A percentile compares a stretch with the other conserved stretches of the same genome.
These are phyloP conservation scores for Pezicula neosporulosa DNA, from an alignment of 2,329 filamentous ascomycete genomes.

Conservation along the genomic window DNA sequence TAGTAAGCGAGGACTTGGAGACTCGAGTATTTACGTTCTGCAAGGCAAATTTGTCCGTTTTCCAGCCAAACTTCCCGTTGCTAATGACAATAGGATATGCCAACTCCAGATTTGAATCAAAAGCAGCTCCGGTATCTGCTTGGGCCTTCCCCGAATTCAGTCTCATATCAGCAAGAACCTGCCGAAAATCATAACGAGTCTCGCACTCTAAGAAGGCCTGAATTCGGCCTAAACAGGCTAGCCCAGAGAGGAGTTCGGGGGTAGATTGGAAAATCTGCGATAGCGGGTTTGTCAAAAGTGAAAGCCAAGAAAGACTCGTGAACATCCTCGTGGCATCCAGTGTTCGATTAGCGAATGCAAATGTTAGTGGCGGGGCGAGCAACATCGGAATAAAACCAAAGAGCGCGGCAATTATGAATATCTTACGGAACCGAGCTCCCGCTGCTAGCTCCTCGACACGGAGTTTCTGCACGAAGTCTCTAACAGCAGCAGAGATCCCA, in stretches of 20 bases:
- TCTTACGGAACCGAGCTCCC: conserved; percentile 22
- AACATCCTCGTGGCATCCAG: conserved; percentile 12
- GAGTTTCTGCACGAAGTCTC: conserved; percentile 28
- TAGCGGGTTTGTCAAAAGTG: conserved; percentile 16
- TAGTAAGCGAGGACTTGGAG: conserved; percentile 17
- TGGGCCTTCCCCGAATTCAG: conserved; percentile 1
- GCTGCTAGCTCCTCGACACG: conserved; percentile 30
- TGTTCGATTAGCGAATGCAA: conserved; percentile 12
- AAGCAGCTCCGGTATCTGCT: neutral
- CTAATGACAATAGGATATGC: conserved; percentile 9
- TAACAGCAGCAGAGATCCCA: conserved; percentile 29
- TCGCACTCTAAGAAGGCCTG: conserved; percentile 12
- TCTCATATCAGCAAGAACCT: conserved; percentile 4
- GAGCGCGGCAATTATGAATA: conserved; percentile 6
- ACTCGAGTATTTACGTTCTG: conserved; percentile 11
- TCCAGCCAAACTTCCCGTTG: conserved; percentile 24
- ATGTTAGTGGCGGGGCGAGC: conserved; percentile 11
- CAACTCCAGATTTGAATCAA: too few relatives aligned
- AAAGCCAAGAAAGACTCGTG: conserved; percentile 14
- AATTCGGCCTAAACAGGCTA: conserved; percentile 6
- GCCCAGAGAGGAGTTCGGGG: conserved; percentile 11
- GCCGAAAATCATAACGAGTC: conserved; percentile 12
- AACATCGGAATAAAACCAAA: conserved; percentile 13
- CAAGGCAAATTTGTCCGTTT: conserved; percentile 17
- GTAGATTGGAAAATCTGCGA: conserved; percentile 14